Evolutionary conservation across 192 early-diverging fungal species (phyloP), one percentile per base, ranked within the genome.

Genomic region (Gryganskiella cystojenkinii): DNA sequence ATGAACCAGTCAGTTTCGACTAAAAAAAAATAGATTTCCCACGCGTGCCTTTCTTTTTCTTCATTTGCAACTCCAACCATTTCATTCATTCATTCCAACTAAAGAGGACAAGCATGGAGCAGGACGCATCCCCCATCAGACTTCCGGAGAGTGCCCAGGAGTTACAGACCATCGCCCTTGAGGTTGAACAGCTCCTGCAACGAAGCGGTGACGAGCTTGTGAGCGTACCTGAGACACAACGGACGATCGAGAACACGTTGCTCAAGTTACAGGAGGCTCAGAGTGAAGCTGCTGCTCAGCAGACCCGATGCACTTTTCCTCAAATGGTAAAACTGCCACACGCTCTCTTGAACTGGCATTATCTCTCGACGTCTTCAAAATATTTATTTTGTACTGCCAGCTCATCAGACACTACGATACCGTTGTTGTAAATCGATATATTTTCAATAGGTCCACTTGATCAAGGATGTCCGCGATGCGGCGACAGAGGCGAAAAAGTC

Each of bases 381-480:
- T 25, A 31, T 30, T 33, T 50, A 25, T 54, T 54, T 54, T 30
- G 33, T 30, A 54, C 52, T 14, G 33, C n/a, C 53, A 30, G 27
- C 40, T 35, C 20, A 56, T 37, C 22, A 51, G 49, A n/a, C 15
- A 51, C 24, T 22, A 14, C 15, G 3, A 28, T 22, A 15, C n/a
- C n/a, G n/a, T n/a, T n/a, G n/a, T n/a, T n/a, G n/a, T n/a, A n/a
- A n/a, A n/a, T n/a, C n/a, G n/a, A n/a, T n/a, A 51, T 19, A 4
- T 47, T 40, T 7, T 3, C 24, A n/a, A 24, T 43, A 78, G 74
- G 74, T 78, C 3, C 66, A 69, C 43, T 27, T 78, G 27, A 85
- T 91, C 60, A 86, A 85, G 68, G 84, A 76, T 37, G 83, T 91
- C 9, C 87, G 91, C 57, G 91, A 90, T 24, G 91, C 91, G 25